These are phyloP conservation scores for Epicoccum nigrum DNA, from an alignment of 2,329 filamentous ascomycete species.

Conservation along the genomic window DNA sequence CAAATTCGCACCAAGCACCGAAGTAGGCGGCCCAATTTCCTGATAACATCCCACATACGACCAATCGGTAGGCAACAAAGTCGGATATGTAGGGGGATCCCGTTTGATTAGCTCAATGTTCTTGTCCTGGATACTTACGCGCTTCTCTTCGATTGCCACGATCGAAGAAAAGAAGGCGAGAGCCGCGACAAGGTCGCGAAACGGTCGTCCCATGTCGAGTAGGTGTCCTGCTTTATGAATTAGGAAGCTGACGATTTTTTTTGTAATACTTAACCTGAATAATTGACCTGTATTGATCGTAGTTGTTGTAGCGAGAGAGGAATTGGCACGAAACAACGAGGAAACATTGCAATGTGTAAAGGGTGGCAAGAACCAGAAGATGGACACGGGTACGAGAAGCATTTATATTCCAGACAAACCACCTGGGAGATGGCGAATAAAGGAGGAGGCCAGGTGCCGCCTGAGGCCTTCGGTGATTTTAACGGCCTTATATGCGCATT, in stretches of 20 bases:
- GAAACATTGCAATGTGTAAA: background rate
- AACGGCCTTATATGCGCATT: too few species aligned
- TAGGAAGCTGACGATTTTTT: background rate
- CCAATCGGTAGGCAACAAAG: background rate
- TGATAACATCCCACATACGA: background rate
- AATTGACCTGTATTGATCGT: background rate
- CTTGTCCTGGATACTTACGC: background rate
- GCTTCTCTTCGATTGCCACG: background rate
- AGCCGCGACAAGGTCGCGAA: background rate
- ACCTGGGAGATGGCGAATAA: too few species aligned
- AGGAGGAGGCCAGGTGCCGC: too few species aligned
- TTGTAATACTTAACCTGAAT: background rate
- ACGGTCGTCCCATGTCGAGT: background rate
- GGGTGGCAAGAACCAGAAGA: background rate
- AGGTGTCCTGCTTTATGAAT: background rate
- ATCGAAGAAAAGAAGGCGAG: background rate
- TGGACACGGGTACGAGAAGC: background rate
- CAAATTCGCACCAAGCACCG: too few species aligned
- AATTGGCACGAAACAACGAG: background rate
- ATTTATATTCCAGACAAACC: background rate
- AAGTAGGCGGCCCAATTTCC: too few species aligned
- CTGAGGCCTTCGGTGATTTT: too few species aligned
- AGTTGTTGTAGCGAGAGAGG: background rate
- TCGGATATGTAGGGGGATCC: background rate
- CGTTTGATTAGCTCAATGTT: background rate